Conservation (phyloP, 140 eudicot species). For the Ambrosia hybrid region DNA sequence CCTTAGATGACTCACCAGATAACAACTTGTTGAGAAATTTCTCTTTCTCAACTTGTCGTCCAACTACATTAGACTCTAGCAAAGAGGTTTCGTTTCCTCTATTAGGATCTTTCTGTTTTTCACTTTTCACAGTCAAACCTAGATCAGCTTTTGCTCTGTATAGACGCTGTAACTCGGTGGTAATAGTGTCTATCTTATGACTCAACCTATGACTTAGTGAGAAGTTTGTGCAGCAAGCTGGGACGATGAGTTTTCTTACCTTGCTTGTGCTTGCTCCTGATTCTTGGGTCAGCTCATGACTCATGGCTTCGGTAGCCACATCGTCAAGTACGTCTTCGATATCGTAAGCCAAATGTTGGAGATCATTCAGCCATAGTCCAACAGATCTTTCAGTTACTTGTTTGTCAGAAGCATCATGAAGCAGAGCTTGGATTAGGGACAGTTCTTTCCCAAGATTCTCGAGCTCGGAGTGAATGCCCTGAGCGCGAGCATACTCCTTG, state of each 20-base stretch:
- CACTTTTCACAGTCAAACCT: not conserved
- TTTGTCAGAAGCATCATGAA: too few relatives aligned
- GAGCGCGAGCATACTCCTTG: too few relatives aligned
- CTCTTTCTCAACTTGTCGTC: not conserved
- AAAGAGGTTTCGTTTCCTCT: slow-evolving; percentile 6
- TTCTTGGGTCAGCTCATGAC: not conserved
- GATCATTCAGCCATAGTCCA: not conserved
- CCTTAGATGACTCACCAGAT: not conserved
- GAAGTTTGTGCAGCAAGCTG: not conserved
- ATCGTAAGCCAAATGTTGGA: slow-evolving; percentile 1
- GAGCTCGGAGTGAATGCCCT: too few relatives aligned
- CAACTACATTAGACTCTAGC: not conserved
- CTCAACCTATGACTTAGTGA: not conserved
- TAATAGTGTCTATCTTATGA: not conserved
- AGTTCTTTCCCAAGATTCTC: too few relatives aligned
- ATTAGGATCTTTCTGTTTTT: not conserved
- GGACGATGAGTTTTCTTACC: too few relatives aligned
- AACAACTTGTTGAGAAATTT: not conserved
- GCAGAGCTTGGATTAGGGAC: too few relatives aligned
- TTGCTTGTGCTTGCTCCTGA: not conserved
- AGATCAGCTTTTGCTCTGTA: not conserved
- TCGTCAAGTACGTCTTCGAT: not conserved
- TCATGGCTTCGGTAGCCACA: not conserved
- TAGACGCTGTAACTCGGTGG: not conserved
- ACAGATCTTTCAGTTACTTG: too few relatives aligned